phyloP scores from a whole-genome alignment of 495 filamentous ascomycete genomes.

The Hypoxylon cercidicola region DNA sequence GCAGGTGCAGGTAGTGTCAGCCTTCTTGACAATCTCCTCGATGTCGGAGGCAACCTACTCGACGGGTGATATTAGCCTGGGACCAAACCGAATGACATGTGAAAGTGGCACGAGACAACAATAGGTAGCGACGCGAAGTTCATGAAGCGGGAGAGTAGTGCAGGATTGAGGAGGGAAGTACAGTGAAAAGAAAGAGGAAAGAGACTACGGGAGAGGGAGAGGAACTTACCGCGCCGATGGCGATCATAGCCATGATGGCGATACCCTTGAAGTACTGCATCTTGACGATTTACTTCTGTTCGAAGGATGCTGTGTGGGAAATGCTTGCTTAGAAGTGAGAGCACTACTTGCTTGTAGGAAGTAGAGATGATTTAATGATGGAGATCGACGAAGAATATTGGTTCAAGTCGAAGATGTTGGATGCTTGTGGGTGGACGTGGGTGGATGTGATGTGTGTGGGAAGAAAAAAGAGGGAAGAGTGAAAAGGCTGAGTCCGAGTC shows the following conservation, averaged over 20 bases:
- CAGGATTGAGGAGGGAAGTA: background rate
- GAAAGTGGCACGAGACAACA: too few relatives aligned
- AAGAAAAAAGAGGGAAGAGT: constrained; percentile 12
- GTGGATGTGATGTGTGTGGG: constrained; percentile 2
- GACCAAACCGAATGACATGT: background rate
- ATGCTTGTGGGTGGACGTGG: constrained; percentile 3
- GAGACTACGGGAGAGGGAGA: background rate
- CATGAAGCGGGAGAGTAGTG: background rate
- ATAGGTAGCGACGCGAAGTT: too few relatives aligned
- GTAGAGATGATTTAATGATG: constrained; percentile 27
- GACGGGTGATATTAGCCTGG: constrained; percentile 7
- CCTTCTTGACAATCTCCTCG: constrained; percentile 31
- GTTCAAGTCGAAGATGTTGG: constrained; percentile 10
- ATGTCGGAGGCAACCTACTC: constrained; percentile 26
- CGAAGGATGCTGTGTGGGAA: constrained; percentile 18
- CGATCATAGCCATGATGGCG: constrained; percentile 44
- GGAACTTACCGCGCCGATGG: constrained; percentile 56
- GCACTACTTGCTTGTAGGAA: background rate
- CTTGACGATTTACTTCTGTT: constrained; percentile 29
- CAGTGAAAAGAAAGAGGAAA: background rate
- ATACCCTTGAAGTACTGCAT: constrained; percentile 52
- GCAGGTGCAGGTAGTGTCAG: constrained; percentile 40
- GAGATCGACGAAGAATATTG: constrained; percentile 34
- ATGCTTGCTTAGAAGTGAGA: constrained; percentile 12
- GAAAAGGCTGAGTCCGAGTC: constrained; percentile 2